Evolutionary conservation across 2,329 filamentous ascomycete genomes (phyloP).

Genomic region (Alternaria sp.): DNA sequence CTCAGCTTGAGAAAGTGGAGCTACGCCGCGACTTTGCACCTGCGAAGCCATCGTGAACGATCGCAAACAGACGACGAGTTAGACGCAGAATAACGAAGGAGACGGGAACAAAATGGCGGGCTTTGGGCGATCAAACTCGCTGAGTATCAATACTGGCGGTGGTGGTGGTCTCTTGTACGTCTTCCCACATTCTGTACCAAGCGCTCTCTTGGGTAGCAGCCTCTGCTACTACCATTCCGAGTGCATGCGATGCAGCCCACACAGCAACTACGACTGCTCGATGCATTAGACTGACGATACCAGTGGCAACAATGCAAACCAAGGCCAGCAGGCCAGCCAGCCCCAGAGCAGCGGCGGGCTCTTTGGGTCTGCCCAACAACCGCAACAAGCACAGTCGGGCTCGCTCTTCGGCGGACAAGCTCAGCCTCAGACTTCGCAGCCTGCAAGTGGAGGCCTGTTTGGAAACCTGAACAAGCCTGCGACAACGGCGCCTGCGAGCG

Average conservation of each 20-base stretch:
- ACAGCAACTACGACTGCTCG: neutral
- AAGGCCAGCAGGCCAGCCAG: conserved; percentile 36
- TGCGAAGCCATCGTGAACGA: neutral
- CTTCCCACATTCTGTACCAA: neutral
- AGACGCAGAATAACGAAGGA: neutral
- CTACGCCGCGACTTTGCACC: neutral
- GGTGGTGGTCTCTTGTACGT: conserved; percentile 56
- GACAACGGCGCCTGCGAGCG: conserved; percentile 28
- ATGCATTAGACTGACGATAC: conserved; percentile 27
- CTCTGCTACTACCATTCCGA: neutral
- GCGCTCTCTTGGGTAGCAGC: neutral
- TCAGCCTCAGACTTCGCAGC: conserved; percentile 24
- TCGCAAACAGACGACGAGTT: neutral
- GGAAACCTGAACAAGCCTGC: conserved; percentile 46
- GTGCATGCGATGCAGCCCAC: neutral
- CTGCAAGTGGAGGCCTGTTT: conserved; percentile 44
- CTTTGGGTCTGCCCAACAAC: conserved; percentile 29
- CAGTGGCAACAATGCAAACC: conserved; percentile 39
- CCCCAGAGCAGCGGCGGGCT: conserved; percentile 37
- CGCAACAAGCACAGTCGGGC: conserved; percentile 35
- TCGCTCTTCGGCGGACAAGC: conserved; percentile 32
- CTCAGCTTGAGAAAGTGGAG: neutral
- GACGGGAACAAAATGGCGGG: conserved; percentile 43
- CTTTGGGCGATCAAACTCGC: conserved; percentile 56
- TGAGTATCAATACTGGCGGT: conserved; percentile 61